Conservation (phyloP, 2,329 filamentous ascomycete species). For the Raffaelea deltoideospora region DNA sequence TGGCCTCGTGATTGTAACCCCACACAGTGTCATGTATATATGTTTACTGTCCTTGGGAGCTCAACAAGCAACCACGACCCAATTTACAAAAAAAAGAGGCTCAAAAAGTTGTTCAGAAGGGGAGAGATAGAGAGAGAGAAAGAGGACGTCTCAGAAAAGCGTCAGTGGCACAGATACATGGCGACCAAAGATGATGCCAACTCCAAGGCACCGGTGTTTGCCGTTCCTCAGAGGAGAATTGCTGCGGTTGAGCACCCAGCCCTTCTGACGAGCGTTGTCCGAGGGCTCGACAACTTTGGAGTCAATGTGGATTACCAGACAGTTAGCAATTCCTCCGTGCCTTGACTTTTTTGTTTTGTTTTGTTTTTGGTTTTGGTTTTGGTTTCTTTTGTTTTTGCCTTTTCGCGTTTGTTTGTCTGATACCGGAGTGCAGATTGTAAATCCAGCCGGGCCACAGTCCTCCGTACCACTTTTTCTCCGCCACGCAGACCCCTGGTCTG, state of each 20-base stretch:
- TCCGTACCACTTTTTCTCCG: constrained; percentile 59
- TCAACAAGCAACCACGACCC: too few species aligned
- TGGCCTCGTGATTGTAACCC: too few species aligned
- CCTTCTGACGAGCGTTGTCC: constrained; percentile 23
- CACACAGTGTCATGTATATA: too few species aligned
- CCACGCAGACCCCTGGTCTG: constrained; percentile 63
- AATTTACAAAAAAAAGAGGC: too few species aligned
- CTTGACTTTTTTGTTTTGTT: neutral
- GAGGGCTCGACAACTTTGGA: constrained; percentile 25
- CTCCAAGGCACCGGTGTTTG: constrained; percentile 19
- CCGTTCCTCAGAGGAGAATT: constrained; percentile 22
- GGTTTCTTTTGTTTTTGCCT: neutral
- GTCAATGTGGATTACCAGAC: constrained; percentile 21
- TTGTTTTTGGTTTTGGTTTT: neutral
- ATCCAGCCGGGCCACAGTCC: constrained; percentile 26
- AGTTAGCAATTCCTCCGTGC: constrained; percentile 12
- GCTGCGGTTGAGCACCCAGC: constrained; percentile 29
- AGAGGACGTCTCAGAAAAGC: too few species aligned
- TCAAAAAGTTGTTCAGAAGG: too few species aligned
- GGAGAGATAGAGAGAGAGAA: too few species aligned
- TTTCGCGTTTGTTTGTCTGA: neutral
- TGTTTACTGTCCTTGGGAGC: too few species aligned
- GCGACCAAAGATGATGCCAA: too few species aligned
- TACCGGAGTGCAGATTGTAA: constrained; percentile 23
- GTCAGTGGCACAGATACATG: too few species aligned